A percentile compares a stretch with the other conserved stretches of the same genome.
Conservation (phyloP, 129 eudicot species). For the Lactuca saligna region DNA sequence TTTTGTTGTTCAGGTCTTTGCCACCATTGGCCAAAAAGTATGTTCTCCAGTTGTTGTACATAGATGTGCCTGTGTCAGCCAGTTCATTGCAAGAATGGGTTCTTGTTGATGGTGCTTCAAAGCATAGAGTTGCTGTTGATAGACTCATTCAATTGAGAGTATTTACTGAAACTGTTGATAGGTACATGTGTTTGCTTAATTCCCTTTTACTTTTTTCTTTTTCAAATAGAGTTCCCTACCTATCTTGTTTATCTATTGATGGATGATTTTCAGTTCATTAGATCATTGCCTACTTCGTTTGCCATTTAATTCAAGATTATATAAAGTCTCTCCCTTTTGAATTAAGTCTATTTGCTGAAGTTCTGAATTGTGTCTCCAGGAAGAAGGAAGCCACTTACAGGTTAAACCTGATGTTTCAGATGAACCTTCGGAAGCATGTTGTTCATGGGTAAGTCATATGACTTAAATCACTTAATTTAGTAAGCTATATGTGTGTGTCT, state of each 20-base stretch:
- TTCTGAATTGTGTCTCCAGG: conserved; percentile 45
- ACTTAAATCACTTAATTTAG: not conserved
- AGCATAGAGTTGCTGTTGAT: conserved; percentile 87
- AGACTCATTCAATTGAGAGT: conserved; percentile 82
- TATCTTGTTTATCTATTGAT: not conserved
- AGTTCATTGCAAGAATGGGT: conserved; percentile 88
- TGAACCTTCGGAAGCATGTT: conserved; percentile 78
- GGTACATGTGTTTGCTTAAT: conserved; percentile 39
- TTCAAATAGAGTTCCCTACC: too few species aligned
- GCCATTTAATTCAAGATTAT: not conserved
- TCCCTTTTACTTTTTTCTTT: not conserved
- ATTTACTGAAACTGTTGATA: conserved; percentile 68
- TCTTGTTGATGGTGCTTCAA: conserved; percentile 70
- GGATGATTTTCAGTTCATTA: conserved; percentile 1
- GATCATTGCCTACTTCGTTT: conserved; percentile 9
- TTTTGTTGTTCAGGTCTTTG: conserved; percentile 57
- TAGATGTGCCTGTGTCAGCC: conserved; percentile 69
- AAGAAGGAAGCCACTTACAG: conserved; percentile 73
- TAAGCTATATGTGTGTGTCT: not conserved
- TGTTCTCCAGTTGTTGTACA: conserved; percentile 70
- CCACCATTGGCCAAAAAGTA: conserved; percentile 94
- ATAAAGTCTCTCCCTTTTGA: conserved; percentile 4
- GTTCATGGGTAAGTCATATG: conserved; percentile 58
- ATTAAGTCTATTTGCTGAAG: conserved; percentile 19
- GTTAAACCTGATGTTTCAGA: conserved; percentile 66